Conservation (phyloP, 805 yeast genomes). For the Candida rishiriensis region DNA sequence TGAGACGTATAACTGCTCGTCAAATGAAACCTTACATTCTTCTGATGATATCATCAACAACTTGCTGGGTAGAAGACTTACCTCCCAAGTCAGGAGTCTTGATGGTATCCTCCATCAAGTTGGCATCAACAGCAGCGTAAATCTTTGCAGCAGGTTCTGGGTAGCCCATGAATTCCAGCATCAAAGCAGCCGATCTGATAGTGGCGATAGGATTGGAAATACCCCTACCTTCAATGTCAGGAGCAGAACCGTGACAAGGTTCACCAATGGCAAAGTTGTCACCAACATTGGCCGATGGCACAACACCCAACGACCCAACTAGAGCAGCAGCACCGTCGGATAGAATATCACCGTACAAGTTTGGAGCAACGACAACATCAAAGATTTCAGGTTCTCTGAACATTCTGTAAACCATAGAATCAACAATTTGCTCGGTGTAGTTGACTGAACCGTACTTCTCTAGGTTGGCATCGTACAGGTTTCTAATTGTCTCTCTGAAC, state of each 20-base stretch:
- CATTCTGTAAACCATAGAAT: conserved; percentile 98
- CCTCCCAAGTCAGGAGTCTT: conserved; percentile 98
- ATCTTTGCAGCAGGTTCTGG: conserved; percentile 86
- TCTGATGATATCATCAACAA: conserved; percentile 73
- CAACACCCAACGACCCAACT: conserved; percentile 96
- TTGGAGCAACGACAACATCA: conserved; percentile 98
- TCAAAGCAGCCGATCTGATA: conserved; percentile 92
- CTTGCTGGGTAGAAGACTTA: conserved; percentile 77
- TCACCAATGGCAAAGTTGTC: conserved; percentile 95
- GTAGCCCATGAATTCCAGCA: conserved; percentile 96
- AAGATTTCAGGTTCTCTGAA: conserved; percentile 97
- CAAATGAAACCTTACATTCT: conserved; percentile 40
- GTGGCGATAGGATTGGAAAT: conserved; percentile 97
- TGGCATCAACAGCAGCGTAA: conserved; percentile 91
- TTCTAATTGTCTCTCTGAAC: conserved; percentile 82
- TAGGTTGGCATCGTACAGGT: conserved; percentile 53
- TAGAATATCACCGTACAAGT: conserved; percentile 94
- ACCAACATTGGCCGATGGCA: conserved; percentile 97
- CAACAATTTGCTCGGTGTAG: conserved; percentile 94
- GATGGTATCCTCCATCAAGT: conserved; percentile 70
- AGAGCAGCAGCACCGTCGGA: conserved; percentile 98
- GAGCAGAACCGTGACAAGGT: conserved; percentile 99
- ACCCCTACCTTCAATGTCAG: conserved; percentile 95
- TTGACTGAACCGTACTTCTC: conserved; percentile 56
- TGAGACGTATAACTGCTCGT: too few relatives aligned